phyloP scores from a whole-genome alignment of 345 rosid species.

The Eucalyptus decipiens region DNA sequence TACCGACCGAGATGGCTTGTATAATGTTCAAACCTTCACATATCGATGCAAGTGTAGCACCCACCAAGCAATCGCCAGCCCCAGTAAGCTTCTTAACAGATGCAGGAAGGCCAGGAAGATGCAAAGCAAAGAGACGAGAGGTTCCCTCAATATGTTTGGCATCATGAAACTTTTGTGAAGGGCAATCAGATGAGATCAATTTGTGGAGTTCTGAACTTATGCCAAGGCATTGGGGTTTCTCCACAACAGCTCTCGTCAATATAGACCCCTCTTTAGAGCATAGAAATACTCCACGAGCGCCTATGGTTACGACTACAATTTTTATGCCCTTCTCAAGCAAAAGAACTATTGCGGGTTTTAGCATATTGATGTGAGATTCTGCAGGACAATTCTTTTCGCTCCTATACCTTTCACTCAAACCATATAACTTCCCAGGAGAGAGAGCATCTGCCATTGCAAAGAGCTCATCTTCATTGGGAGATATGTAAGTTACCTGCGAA shows the following conservation, averaged over 20 bases:
- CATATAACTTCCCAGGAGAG: constrained; percentile 11
- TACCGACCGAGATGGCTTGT: constrained; percentile 69
- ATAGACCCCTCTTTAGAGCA: constrained; percentile 36
- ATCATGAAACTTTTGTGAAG: constrained; percentile 11
- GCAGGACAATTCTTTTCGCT: background rate
- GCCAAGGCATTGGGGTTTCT: background rate
- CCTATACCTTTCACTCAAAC: background rate
- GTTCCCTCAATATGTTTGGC: background rate
- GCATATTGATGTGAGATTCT: constrained; percentile 22
- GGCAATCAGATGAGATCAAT: constrained; percentile 25
- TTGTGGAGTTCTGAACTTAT: constrained; percentile 14
- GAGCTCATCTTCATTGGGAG: constrained; percentile 86
- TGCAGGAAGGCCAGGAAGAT: constrained; percentile 68
- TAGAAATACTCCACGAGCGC: constrained; percentile 58
- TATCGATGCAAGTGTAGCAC: constrained; percentile 59
- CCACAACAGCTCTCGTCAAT: constrained; percentile 1
- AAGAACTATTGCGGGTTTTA: constrained; percentile 59
- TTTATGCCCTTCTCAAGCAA: constrained; percentile 63
- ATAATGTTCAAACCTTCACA: constrained; percentile 54
- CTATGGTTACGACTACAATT: constrained; percentile 58
- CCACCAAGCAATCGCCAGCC: constrained; percentile 89
- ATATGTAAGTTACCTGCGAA: constrained; percentile 46
- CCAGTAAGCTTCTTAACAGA: constrained; percentile 75
- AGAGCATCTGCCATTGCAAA: constrained; percentile 79
- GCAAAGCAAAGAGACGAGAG: constrained; percentile 27